Evolutionary conservation across 805 yeast genomes (phyloP).

Genomic region (Suhomyces emberorum): DNA sequence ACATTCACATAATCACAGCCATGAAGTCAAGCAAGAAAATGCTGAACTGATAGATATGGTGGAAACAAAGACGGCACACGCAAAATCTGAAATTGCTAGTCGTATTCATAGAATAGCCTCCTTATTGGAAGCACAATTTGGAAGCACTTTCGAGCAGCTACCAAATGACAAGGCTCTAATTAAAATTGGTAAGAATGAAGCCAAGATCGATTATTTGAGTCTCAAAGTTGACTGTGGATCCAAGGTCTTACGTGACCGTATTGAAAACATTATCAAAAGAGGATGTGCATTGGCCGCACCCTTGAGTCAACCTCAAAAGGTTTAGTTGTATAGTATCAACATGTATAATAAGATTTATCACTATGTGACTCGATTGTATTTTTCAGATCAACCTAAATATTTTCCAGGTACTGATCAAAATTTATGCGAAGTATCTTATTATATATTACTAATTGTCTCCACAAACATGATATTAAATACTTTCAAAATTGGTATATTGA

Average conservation of each 20-base stretch:
- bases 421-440: too few species aligned
- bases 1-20: constrained; percentile 31
- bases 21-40: constrained; percentile 3
- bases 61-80: constrained; percentile 21
- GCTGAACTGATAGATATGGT: too few species aligned
- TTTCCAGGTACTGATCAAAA: too few species aligned
- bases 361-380: too few species aligned
- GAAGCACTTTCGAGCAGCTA: constrained; percentile 54
- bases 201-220: constrained; percentile 60
- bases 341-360: too few species aligned
- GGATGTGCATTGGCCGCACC: constrained; percentile 86
- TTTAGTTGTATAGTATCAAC: constrained; percentile 3
- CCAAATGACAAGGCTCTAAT: constrained; percentile 53
- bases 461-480: too few species aligned
- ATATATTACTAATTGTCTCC: too few species aligned
- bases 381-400: too few species aligned
- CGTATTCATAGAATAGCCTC: constrained; percentile 51
- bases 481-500: too few species aligned
- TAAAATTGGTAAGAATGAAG: constrained; percentile 71
- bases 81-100: constrained; percentile 25
- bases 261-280: constrained; percentile 73
- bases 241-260: constrained; percentile 74
- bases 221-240: constrained; percentile 70
- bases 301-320: constrained; percentile 46
- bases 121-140: constrained; percentile 81